phyloP scores from a whole-genome alignment of 495 filamentous ascomycete species.

The Cenococcum geophilum region DNA sequence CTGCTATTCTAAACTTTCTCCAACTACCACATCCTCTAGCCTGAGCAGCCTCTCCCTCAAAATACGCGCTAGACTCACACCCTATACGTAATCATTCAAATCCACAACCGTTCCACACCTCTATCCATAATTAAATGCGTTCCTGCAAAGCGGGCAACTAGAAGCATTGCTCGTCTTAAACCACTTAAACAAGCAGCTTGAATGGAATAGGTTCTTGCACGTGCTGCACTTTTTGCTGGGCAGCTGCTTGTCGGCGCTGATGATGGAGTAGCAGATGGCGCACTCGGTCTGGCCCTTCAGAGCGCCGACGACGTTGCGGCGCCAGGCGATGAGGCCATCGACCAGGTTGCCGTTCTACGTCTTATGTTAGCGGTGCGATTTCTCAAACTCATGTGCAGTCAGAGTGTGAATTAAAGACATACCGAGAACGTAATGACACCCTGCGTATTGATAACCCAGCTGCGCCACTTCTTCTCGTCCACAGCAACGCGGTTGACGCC shows the following conservation, averaged over 20 bases:
- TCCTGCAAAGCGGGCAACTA: constrained; percentile 84
- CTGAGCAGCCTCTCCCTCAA: too few relatives aligned
- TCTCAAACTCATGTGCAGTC: too few relatives aligned
- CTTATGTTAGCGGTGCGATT: constrained; percentile 31
- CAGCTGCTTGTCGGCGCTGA: constrained; percentile 76
- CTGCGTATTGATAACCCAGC: constrained; percentile 77
- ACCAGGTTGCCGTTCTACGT: constrained; percentile 66
- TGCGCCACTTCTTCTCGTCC: constrained; percentile 82
- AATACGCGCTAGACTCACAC: too few relatives aligned
- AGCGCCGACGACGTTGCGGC: constrained; percentile 73
- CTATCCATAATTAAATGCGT: constrained; percentile 63
- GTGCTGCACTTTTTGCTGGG: constrained; percentile 88
- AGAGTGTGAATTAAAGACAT: background rate
- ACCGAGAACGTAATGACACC: constrained; percentile 82
- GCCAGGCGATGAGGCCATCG: constrained; percentile 77
- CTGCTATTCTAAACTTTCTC: too few relatives aligned
- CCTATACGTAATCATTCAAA: too few relatives aligned
- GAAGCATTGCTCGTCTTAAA: constrained; percentile 87
- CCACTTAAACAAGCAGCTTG: constrained; percentile 86
- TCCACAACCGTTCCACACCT: too few relatives aligned
- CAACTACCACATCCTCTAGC: too few relatives aligned
- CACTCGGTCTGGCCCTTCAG: constrained; percentile 93
- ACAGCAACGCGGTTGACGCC: constrained; percentile 78
- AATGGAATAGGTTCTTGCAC: constrained; percentile 92
- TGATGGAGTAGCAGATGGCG: constrained; percentile 93